Conservation (phyloP, 441 rosid genomes). For the Capsella rubella region DNA sequence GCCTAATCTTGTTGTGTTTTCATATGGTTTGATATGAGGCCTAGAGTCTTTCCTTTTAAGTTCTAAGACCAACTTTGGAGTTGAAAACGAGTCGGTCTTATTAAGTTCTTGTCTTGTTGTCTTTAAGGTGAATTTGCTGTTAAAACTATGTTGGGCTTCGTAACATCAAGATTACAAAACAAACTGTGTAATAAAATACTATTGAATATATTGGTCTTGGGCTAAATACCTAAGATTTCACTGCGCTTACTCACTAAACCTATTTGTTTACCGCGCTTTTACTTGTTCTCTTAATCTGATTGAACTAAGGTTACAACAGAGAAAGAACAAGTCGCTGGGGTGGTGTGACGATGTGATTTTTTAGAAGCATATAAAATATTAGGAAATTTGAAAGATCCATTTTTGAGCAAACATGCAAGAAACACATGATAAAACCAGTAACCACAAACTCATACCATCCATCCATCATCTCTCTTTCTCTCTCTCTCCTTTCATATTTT, state of each 20-base stretch:
- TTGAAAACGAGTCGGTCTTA: neutral
- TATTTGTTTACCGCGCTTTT: neutral
- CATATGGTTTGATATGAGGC: neutral
- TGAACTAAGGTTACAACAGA: neutral
- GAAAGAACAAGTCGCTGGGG: neutral
- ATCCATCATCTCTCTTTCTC: constrained; percentile 8
- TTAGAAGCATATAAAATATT: constrained; percentile 20
- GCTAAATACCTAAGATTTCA: neutral
- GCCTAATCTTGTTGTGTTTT: constrained; percentile 1
- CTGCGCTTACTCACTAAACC: neutral
- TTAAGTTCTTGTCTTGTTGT: neutral
- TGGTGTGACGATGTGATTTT: neutral
- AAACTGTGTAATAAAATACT: no score
- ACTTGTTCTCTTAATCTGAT: neutral
- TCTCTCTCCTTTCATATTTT: constrained; percentile 17
- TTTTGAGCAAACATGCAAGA: constrained; percentile 43
- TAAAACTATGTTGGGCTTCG: neutral
- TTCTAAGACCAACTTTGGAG: neutral
- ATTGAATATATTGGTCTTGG: neutral
- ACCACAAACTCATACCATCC: constrained; percentile 44
- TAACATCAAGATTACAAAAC: neutral
- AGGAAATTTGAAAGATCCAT: constrained; percentile 37
- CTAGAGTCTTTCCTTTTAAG: neutral
- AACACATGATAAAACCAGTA: constrained; percentile 41
- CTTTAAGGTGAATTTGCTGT: neutral